These are phyloP conservation scores for Nitzschia putrida DNA, from an alignment of 108 stramenopile species.

Conservation along the genomic window DNA sequence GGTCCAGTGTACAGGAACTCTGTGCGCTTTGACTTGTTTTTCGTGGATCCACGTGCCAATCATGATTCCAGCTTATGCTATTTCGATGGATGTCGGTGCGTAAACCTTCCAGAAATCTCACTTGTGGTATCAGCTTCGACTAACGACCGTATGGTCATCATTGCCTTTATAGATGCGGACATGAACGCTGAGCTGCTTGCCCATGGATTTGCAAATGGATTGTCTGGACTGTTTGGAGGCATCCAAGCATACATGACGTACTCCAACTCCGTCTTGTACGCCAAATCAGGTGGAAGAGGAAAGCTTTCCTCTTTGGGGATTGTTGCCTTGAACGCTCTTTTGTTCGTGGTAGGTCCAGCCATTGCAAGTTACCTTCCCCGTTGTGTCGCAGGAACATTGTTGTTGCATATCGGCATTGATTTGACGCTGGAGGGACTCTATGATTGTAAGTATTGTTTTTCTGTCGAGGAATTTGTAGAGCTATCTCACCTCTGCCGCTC, in stretches of 20 bases:
- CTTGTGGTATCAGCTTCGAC: not conserved
- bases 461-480: not conserved
- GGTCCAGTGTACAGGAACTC: conserved; percentile 53
- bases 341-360: conserved; percentile 72
- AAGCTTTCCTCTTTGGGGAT: conserved; percentile 42
- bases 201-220: conserved; percentile 74
- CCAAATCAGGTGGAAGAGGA: conserved; percentile 74
- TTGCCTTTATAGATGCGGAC: conserved; percentile 43
- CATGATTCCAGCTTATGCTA: conserved; percentile 84
- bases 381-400: conserved; percentile 84
- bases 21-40: conserved; percentile 52
- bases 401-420: conserved; percentile 83
- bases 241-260: conserved; percentile 82
- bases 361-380: conserved; percentile 72
- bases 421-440: conserved; percentile 77
- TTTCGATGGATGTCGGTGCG: conserved; percentile 53
- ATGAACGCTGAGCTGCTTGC: conserved; percentile 81
- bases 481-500: not conserved
- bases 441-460: conserved; percentile 28
- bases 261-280: conserved; percentile 64
- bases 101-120: not conserved
- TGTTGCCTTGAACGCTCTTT: conserved; percentile 41
- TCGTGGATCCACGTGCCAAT: conserved; percentile 74
- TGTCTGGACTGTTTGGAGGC: conserved; percentile 65
- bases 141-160: not conserved